Evolutionary conservation across 2,329 filamentous ascomycete species (phyloP).

Genomic region (Colletotrichum sublineola): DNA sequence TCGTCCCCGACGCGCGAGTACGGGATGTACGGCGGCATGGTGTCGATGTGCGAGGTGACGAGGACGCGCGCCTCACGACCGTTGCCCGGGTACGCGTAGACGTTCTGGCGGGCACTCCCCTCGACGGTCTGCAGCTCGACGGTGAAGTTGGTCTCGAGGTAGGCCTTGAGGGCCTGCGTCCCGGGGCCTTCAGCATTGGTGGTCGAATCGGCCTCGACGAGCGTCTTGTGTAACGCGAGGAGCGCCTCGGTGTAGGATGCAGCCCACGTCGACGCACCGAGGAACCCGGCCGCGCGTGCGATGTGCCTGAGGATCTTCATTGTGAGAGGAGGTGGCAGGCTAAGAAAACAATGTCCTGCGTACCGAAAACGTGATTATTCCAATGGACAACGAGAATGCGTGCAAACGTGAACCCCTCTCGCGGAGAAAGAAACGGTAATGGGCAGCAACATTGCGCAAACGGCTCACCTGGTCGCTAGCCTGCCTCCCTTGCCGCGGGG

Average conservation of each 20-base stretch:
- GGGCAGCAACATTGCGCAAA: conserved; percentile 5
- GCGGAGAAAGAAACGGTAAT: neutral
- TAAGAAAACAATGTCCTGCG: too few relatives aligned
- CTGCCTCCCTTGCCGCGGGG: neutral
- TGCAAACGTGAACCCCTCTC: neutral
- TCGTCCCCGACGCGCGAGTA: conserved; percentile 69
- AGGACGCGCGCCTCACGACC: conserved; percentile 69
- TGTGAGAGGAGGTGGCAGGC: too few relatives aligned
- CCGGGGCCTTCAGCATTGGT: conserved; percentile 76
- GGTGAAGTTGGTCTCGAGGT: conserved; percentile 67
- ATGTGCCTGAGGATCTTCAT: neutral
- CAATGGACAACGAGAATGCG: neutral
- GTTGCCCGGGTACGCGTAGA: conserved; percentile 75
- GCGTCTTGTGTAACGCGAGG: conserved; percentile 79
- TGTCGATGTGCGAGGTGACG: conserved; percentile 85
- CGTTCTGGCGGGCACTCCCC: conserved; percentile 72
- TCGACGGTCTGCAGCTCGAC: conserved; percentile 51
- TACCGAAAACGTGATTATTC: too few relatives aligned
- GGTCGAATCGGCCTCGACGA: conserved; percentile 81
- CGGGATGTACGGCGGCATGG: conserved; percentile 79
- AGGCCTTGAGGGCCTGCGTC: conserved; percentile 75
- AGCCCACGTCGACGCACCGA: conserved; percentile 28
- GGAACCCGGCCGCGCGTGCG: neutral
- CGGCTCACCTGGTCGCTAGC: neutral
- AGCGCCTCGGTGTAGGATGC: conserved; percentile 64